Evolutionary conservation across 2,329 filamentous ascomycete genomes (phyloP), one percentile per base, ranked within the genome.

Genomic region (Waltergamsia citrina): DNA sequence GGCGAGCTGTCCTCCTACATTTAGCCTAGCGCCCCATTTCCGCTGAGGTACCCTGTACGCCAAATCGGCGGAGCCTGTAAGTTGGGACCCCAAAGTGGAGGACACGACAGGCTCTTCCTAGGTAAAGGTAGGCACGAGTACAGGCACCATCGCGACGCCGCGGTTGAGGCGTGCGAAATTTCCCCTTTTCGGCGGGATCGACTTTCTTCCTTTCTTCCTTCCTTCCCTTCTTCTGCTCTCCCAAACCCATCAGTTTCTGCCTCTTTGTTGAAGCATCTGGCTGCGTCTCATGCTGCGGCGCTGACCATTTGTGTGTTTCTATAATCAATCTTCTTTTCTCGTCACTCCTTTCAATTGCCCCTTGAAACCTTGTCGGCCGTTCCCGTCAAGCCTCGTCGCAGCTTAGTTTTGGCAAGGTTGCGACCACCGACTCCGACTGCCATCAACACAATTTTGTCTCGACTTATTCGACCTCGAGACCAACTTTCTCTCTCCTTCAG

Each of bases 291-390:
- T 16, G 21, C 31, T 29, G 33, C 27, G 30, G 27, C 33, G 36
- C 29, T 19, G 32, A 29, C 22, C 30, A 30, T 47, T 41, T 45
- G 41, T 48, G 48, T 41, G 44, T 47, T 51, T 43, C 46, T 49
- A 51, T 43, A 48, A 47, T 42, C 45, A 39, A 43, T 52, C 47
- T 49, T 48, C 43, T 39, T 43, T 57, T 56, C 52, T 50, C 48
- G 55, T 58, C 56, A 49, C 45, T 58, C 54, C 48, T 58, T n/a
- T 59, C 44, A 37, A 35, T 36, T 27, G n/a, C 27, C 15, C 17
- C 35, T 38, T 21, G 25, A 35, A 34, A 31, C 15, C n/a, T 44
- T 43, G 33, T 41, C 43, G 44, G n/a, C n/a, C n/a, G n/a, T n/a
- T 49, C 45, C 45, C 48, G 46, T 49, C 40, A 43, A 42, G 44